Conservation (phyloP, 768 basidiomycete species). For the Galerina sulciceps region DNA sequence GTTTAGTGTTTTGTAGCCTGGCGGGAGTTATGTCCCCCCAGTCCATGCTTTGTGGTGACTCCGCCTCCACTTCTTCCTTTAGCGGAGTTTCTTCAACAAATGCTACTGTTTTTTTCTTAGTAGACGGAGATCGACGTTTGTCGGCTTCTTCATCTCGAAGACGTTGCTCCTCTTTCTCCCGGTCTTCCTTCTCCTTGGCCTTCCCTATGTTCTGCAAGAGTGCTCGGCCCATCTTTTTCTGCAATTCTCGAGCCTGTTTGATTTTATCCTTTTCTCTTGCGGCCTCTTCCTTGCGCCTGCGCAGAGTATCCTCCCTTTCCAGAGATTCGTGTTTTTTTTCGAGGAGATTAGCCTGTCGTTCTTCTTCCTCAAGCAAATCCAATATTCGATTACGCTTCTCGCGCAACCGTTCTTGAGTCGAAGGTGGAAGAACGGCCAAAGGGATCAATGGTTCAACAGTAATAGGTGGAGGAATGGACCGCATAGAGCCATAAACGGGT, state of each 20-base stretch:
- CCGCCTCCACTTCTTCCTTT: slow-evolving; percentile 13
- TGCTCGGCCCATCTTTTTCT: slow-evolving; percentile 80
- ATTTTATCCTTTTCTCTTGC: slow-evolving; percentile 40
- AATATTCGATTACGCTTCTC: slow-evolving; percentile 68
- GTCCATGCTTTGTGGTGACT: slow-evolving; percentile 28
- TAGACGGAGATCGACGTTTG: slow-evolving; percentile 29
- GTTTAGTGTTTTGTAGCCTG: slow-evolving; percentile 44
- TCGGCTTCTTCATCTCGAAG: slow-evolving; percentile 33
- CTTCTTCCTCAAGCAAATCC: slow-evolving; percentile 74
- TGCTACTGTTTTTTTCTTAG: slow-evolving; percentile 64
- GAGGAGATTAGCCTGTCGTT: slow-evolving; percentile 47
- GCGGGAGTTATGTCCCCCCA: slow-evolving; percentile 63
- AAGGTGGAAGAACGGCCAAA: slow-evolving; percentile 45
- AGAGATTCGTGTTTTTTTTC: slow-evolving; percentile 46
- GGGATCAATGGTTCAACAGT: slow-evolving; percentile 46
- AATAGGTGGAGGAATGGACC: slow-evolving; percentile 24
- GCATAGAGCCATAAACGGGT: slow-evolving; percentile 37
- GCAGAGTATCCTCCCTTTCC: slow-evolving; percentile 48
- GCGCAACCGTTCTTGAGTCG: slow-evolving; percentile 53
- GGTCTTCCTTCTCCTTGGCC: slow-evolving; percentile 41
- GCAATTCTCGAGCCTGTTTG: slow-evolving; percentile 54
- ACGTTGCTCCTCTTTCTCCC: slow-evolving; percentile 34
- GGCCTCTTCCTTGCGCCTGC: slow-evolving; percentile 53
- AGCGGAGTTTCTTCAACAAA: slow-evolving; percentile 52
- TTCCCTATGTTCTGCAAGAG: slow-evolving; percentile 53